These are phyloP conservation scores for Agrocybe chaxingu DNA, from an alignment of 768 basidiomycete species.

Conservation along the genomic window DNA sequence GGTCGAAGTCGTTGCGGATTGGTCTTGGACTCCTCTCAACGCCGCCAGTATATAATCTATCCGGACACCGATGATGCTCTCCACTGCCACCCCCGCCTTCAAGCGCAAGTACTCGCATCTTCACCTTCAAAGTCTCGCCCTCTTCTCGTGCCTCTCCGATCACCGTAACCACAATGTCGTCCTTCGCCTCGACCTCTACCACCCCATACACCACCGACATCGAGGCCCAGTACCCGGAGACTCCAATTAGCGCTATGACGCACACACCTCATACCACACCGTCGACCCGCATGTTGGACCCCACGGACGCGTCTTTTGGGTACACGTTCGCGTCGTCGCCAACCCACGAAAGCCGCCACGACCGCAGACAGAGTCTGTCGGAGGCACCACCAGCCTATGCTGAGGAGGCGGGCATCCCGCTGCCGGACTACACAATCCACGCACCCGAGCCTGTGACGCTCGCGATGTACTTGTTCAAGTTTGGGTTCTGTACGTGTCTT, in stretches of 20 bases:
- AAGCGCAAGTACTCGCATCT: no score
- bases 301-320: slow-evolving; percentile 33
- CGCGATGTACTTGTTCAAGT: slow-evolving; percentile 59
- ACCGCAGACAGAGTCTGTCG: slow-evolving; percentile 26
- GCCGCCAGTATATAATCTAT: no score
- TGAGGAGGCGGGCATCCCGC: slow-evolving; percentile 31
- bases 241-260: slow-evolving; percentile 9
- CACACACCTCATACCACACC: slow-evolving; percentile 17
- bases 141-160: no score
- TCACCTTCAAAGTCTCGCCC: no score
- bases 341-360: slow-evolving; percentile 40
- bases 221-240: no score
- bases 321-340: slow-evolving; percentile 29
- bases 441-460: slow-evolving; percentile 51
- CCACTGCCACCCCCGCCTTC: no score
- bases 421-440: slow-evolving; percentile 34
- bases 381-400: slow-evolving; percentile 42
- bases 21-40: no score
- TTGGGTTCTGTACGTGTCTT: slow-evolving; percentile 52
- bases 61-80: no score
- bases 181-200: no score
- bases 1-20: no score
- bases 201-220: no score
- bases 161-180: no score
- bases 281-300: slow-evolving; percentile 11